Evolutionary conservation across 805 yeast genomes (phyloP).

Genomic region (Candida insectalens): DNA sequence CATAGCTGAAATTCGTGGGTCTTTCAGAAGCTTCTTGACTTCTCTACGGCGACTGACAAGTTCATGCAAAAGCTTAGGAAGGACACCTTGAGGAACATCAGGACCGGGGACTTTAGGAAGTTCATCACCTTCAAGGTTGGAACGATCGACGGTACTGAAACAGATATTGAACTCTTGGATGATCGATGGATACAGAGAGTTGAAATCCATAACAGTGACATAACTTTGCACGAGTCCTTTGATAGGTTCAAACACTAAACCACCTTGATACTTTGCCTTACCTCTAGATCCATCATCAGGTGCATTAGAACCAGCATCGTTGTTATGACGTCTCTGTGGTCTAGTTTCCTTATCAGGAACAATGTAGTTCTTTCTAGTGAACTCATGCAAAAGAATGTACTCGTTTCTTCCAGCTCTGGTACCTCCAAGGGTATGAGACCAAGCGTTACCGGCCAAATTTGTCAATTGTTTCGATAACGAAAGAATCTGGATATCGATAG

Average conservation of each 20-base stretch:
- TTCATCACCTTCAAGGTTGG: conserved; percentile 36
- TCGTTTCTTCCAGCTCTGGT: conserved; percentile 96
- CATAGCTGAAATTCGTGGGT: conserved; percentile 49
- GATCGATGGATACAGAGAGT: conserved; percentile 92
- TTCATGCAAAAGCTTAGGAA: conserved; percentile 75
- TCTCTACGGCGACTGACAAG: conserved; percentile 88
- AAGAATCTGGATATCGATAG: conserved; percentile 74
- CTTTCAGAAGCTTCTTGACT: conserved; percentile 78
- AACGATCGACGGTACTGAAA: conserved; percentile 86
- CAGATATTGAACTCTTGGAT: conserved; percentile 96
- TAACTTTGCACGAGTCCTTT: conserved; percentile 87
- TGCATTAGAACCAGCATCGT: conserved; percentile 27
- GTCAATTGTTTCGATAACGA: conserved; percentile 89
- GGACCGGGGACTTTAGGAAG: conserved; percentile 61
- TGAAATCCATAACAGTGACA: conserved; percentile 94
- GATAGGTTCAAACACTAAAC: conserved; percentile 94
- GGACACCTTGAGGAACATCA: conserved; percentile 61
- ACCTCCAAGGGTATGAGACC: conserved; percentile 92
- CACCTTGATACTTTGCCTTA: conserved; percentile 24
- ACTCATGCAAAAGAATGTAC: conserved; percentile 85
- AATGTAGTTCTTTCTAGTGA: conserved; percentile 65
- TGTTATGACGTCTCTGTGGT: conserved; percentile 26
- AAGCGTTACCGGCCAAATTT: conserved; percentile 90
- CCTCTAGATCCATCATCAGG: conserved; percentile 33
- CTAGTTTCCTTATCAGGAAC: conserved; percentile 61